Conservation (phyloP, 2,329 filamentous ascomycete species). For the Lasiodiplodia sp. region DNA sequence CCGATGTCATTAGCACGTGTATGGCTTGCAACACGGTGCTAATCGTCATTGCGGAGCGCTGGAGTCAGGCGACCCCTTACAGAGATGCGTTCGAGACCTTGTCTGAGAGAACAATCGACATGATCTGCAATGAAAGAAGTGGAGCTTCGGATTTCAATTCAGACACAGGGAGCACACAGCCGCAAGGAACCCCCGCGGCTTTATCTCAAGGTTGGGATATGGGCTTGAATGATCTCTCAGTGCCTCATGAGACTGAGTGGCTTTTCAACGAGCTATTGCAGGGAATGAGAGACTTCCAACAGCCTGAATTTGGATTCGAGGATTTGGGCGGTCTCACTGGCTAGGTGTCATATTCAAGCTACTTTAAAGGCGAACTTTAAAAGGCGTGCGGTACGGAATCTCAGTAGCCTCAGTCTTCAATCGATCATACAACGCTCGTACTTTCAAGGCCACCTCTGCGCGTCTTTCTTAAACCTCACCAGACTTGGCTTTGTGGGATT, state of each 20-base stretch:
- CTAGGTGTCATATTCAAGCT: background rate
- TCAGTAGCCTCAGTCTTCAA: constrained; percentile 44
- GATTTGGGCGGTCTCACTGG: constrained; percentile 5
- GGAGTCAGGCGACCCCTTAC: constrained; percentile 43
- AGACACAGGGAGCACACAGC: background rate
- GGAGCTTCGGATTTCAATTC: background rate
- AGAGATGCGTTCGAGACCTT: constrained; percentile 40
- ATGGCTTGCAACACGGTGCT: constrained; percentile 47
- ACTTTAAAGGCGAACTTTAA: background rate
- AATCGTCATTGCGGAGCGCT: constrained; percentile 47
- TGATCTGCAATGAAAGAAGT: constrained; percentile 29
- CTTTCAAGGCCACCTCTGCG: constrained; percentile 56
- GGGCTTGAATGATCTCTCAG: constrained; percentile 18
- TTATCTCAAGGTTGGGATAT: constrained; percentile 32
- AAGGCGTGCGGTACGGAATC: constrained; percentile 21
- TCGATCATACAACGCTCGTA: constrained; percentile 56
- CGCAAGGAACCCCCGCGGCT: constrained; percentile 9
- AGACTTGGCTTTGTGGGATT: constrained; percentile 59
- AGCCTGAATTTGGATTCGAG: constrained; percentile 22
- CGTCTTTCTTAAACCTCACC: constrained; percentile 63
- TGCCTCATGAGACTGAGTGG: constrained; percentile 27
- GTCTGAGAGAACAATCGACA: constrained; percentile 32
- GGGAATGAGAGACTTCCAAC: constrained; percentile 24
- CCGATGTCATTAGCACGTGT: constrained; percentile 42
- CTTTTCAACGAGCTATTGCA: constrained; percentile 27